A percentile compares a stretch with the other conserved stretches of the same genome.
phyloP scores from a whole-genome alignment of 345 rosid genomes.

The Raphanus sativus region DNA sequence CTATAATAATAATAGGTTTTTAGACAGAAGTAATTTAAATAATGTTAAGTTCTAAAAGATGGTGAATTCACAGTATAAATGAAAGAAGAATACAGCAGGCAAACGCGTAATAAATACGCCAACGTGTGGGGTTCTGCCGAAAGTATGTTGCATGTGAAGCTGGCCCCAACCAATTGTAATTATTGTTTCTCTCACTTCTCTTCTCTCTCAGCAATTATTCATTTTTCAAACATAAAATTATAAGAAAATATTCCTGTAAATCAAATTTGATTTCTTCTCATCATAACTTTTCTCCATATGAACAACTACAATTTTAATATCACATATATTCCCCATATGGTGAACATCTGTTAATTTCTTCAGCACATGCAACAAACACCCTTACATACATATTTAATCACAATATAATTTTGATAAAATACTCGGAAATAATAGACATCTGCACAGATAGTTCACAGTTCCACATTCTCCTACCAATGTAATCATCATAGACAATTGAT shows the following conservation, averaged over 20 bases:
- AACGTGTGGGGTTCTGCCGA: conserved; percentile 22
- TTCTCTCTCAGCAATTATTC: neutral
- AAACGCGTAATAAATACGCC: conserved; percentile 24
- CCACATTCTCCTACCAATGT: neutral
- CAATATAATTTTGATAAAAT: conserved; percentile 1
- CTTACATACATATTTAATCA: neutral
- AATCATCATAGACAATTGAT: neutral
- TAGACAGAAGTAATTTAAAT: neutral
- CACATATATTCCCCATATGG: neutral
- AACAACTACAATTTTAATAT: neutral
- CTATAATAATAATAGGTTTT: neutral
- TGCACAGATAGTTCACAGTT: neutral
- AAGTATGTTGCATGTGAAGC: conserved; percentile 39
- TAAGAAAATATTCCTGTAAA: neutral
- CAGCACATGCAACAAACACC: conserved; percentile 7
- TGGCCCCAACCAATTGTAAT: conserved; percentile 32
- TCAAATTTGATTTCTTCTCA: neutral
- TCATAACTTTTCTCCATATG: neutral
- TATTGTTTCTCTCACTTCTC: conserved; percentile 8
- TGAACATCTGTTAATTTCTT: conserved; percentile 20
- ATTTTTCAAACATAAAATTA: neutral
- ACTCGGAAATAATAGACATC: neutral
- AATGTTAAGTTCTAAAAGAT: neutral
- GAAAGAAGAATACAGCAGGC: conserved; percentile 1
- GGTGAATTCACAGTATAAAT: neutral